Evolutionary conservation across 768 basidiomycete species (phyloP), one percentile per base, ranked within the genome.

Genomic region (Hygrocybe coccinea): DNA sequence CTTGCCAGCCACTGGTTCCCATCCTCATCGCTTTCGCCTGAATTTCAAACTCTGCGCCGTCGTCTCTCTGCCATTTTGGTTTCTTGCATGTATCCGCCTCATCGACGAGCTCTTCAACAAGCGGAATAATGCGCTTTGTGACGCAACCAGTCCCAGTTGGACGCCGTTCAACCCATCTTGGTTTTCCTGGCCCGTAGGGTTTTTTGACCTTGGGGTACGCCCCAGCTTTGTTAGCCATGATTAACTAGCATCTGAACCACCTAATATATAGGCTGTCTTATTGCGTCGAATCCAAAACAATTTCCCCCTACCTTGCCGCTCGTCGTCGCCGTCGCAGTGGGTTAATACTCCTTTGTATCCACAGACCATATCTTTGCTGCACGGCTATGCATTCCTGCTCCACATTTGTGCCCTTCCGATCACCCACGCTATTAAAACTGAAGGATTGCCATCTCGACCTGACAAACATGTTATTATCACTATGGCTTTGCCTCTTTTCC

Each of bases 141-240:
- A 50, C 29, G 54, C 52, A 1, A 55, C 59, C 21, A 56, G 56
- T 22, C 41, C 50, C 50, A 11, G 35, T 60, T 49, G 45, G 54
- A 47, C 58, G 19, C 56, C 62, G 38, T 41, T 59, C 51, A 9
- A 57, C 57, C 45, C 49, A 41, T 34, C 39, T 45, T 35, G 57
- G 41, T 56, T 61, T 84, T 44, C 83, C 85, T 0, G 84, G 83
- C 0, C 85, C 84, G 1, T 86, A 81, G 79, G 83, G 77, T 0
- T 90, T 91, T 72, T 74, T 88, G 54, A 85, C 84, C 0, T 89
- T 86, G 14, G 80, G 84, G 1, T 91, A 91, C 66, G 80, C 86
- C 59, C 58, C 86, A 36, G 86, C 82, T 0, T 67, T 90, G 47
- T 68, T 89, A 58, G 60, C 83, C n/a, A n/a, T 38, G 33, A 51